Percentiles rank a stretch among this genome's conserved stretches.
These are phyloP conservation scores for Bryum argenteum DNA, from an alignment of 225 moss, liverwort and hornwort species.

Conservation along the genomic window DNA sequence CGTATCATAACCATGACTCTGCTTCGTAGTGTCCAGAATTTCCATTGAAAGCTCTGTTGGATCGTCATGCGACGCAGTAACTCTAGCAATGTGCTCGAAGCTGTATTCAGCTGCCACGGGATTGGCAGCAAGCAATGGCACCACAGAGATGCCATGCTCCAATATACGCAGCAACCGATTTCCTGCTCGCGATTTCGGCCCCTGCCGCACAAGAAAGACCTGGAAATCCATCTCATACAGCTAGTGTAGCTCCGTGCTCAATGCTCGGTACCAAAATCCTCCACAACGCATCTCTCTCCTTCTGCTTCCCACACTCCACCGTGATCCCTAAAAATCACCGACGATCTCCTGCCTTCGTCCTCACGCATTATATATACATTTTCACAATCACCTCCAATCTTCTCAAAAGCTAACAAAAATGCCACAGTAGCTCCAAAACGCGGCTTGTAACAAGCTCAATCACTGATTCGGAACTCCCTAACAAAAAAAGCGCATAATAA, in stretches of 20 bases:
- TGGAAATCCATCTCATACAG: conserved; percentile 49
- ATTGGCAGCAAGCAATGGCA: conserved; percentile 66
- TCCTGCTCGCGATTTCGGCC: conserved; percentile 57
- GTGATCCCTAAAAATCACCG: conserved; percentile 38
- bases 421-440: conserved; percentile 27
- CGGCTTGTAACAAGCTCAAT: conserved; percentile 13
- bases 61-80: conserved; percentile 78
- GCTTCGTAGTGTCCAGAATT: conserved; percentile 69
- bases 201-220: conserved; percentile 55
- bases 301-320: conserved; percentile 23
- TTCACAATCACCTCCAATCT: conserved; percentile 32
- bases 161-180: conserved; percentile 84
- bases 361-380: conserved; percentile 29
- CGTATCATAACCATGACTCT: conserved; percentile 56
- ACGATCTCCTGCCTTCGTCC: conserved; percentile 4
- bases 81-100: conserved; percentile 91
- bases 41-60: conserved; percentile 80
- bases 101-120: conserved; percentile 78
- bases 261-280: conserved; percentile 4
- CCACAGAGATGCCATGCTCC: conserved; percentile 85
- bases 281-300: conserved; percentile 31
- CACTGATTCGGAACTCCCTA: conserved; percentile 16
- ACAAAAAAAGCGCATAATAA: not conserved
- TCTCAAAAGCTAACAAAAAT: conserved; percentile 5
- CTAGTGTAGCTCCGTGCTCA: conserved; percentile 27